Base-by-base conservation (phyloP, 1,284 basidiomycete genomes). In the Clitocybe nebularis region DNA sequence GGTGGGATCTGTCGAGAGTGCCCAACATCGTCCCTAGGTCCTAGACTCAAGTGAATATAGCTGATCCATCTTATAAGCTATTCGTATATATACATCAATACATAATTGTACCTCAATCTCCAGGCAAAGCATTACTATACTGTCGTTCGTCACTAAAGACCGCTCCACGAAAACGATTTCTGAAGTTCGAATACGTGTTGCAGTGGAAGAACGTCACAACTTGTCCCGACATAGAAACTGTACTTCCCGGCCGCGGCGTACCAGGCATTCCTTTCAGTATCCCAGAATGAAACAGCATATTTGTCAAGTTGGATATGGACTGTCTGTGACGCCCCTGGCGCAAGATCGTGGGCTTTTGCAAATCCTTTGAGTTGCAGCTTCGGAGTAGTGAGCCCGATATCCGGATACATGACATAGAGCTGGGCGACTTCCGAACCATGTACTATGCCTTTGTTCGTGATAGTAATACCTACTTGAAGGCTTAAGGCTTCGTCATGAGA, bases 371-470 rank as follows among this genome's bases (percentile, higher is more conserved):
- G 63, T 51, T 82, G 74, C 30, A 75, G 60, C 20, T 60, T 62
- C 0, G 84, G 81, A 6, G 76, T 80, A 4, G 74, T 70, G 19
- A 79, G 59, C 5, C 74, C 75, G 17, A 69, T 67, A 38, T 70
- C 62, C 2, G 79, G 75, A 48, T 79, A 72, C 2, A 75, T 67
- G 23, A 88, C 66, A 57, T 88, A 89, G 11, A 86, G 46, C 58
- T 89, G 85, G 5, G 79, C 74, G 38, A 82, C 75, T 53, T 86
- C 79, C 1, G 81, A 82, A 3, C 86, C 86, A 1, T 57, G 36
- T 10, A 73, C 49, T 0, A 56, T 44, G 0, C 85, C 84, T 1
- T 69, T 74, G 62, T 89, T 89, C 44, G 55, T 71, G 34, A 86
- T 64, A 0, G 58, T 68, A 41, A 80, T 62, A 11, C 65, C 58